Evolutionary conservation across 768 basidiomycete genomes (phyloP).

Genomic region (Scleroderma citrinum): DNA sequence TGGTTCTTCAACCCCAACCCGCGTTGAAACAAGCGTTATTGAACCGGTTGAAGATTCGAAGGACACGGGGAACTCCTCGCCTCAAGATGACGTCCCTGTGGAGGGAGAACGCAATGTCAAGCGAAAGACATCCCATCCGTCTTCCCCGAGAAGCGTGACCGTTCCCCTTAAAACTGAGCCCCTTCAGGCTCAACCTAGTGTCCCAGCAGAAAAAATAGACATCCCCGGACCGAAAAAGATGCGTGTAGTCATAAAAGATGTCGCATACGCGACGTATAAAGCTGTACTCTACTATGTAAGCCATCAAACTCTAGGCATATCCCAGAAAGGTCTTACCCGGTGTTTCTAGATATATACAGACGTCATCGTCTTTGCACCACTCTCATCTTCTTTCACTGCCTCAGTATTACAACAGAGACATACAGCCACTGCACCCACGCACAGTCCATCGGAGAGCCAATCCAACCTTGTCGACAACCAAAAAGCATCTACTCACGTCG

Average conservation of each 20-base stretch:
- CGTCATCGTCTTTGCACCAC: conserved; percentile 74
- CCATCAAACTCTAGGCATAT: not conserved
- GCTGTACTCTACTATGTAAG: conserved; percentile 75
- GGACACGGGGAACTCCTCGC: not conserved
- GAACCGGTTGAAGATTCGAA: conserved; percentile 3
- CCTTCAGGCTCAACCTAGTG: not conserved
- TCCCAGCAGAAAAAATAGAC: not conserved
- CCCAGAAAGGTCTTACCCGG: not conserved
- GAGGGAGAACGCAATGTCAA: conserved; percentile 25
- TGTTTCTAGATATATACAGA: conserved; percentile 72
- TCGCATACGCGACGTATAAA: conserved; percentile 57
- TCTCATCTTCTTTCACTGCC: conserved; percentile 60
- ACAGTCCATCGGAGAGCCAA: conserved; percentile 32
- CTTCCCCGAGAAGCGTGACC: conserved; percentile 30
- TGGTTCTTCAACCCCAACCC: not conserved
- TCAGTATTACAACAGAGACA: conserved; percentile 15
- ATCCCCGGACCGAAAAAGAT: conserved; percentile 45
- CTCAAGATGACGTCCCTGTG: not conserved
- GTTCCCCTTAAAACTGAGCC: conserved; percentile 15
- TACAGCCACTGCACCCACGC: conserved; percentile 4
- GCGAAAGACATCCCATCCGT: conserved; percentile 34
- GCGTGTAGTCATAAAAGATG: conserved; percentile 49
- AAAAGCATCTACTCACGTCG: conserved; percentile 5
- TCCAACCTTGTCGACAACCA: conserved; percentile 24
- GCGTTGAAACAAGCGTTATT: conserved; percentile 3